Base-by-base conservation (phyloP, 164 flowering plant genomes). In the Vitis cinerea region DNA sequence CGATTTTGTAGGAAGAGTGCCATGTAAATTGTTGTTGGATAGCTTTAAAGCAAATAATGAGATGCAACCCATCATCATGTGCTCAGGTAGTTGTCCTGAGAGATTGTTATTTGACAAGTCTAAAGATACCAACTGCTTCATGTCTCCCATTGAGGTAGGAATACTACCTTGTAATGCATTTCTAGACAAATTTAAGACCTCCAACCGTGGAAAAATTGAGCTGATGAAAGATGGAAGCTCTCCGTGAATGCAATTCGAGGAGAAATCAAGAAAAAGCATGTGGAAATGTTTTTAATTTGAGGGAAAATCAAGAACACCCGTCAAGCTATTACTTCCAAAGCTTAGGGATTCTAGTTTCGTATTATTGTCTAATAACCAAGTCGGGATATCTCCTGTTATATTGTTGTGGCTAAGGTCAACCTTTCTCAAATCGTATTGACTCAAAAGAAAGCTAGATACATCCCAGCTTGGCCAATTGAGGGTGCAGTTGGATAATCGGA, bases 321-420 rank as follows among this genome's bases (percentile, higher is more conserved):
- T 15, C 9, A 65, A 52, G 16, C 66, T 60, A 48, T 56, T 70
- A 2, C 14, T 0, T 70, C 50, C 1, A 19, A 19, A 19, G 19
- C 19, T 19, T 19, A 19, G 19, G 3, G 2, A 2, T 15, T 23
- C 50, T 14, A 72, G 14, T 3, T 13, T 50, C 12, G 72, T 67
- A 27, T 74, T 78, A 49, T 74, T 73, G 55, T 61, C 58, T 8
- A 73, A 48, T 59, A 77, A 17, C 80, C 80, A 73, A 31, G n/a
- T 19, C 4, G 71, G 77, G 53, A 74, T 29, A 3, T 14, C 17
- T 67, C 74, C 71, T 4, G 2, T 44, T 27, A 73, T 13, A 13
- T 50, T 8, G 9, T 30, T 63, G 55, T 68, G 2, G 0, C 52
- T 14, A 19, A 75, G 64, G 15, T 66, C 59, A 54, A 74, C 62